phyloP scores from a whole-genome alignment of 768 basidiomycete species.

The Clitopilus hobsonii region DNA sequence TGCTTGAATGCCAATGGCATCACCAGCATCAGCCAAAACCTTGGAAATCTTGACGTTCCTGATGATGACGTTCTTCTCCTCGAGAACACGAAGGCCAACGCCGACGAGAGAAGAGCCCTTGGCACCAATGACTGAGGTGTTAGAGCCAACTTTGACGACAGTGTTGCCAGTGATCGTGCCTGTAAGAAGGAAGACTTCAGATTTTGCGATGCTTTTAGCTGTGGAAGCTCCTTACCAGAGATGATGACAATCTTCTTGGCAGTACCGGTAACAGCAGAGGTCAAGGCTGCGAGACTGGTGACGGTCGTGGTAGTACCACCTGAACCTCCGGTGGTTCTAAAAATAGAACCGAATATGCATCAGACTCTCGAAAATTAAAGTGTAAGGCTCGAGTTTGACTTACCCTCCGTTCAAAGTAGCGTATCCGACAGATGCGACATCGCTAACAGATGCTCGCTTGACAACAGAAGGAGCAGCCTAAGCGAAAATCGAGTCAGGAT shows the following conservation, averaged over 20 bases:
- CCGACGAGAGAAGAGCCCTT: conserved; percentile 40
- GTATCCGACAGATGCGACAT: conserved; percentile 35
- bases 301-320: conserved; percentile 41
- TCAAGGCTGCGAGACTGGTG: conserved; percentile 34
- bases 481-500: conserved; percentile 1
- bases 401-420: conserved; percentile 34
- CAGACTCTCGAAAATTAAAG: no score
- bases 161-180: conserved; percentile 39
- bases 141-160: conserved; percentile 37
- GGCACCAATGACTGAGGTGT: conserved; percentile 38
- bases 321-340: conserved; percentile 38
- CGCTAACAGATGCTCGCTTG: conserved; percentile 31
- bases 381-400: no score
- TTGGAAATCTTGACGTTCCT: conserved; percentile 46
- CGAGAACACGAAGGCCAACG: conserved; percentile 39
- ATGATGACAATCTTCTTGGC: conserved; percentile 40
- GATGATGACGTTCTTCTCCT: conserved; percentile 41
- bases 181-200: conserved; percentile 7
- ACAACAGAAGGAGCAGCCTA: conserved; percentile 16
- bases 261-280: conserved; percentile 34
- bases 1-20: conserved; percentile 39
- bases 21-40: conserved; percentile 39
- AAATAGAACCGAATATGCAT: not conserved
- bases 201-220: not conserved
- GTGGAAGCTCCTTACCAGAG: conserved; percentile 21